phyloP scores from a whole-genome alignment of 495 filamentous ascomycete genomes.

The Annulohypoxylon nitens region DNA sequence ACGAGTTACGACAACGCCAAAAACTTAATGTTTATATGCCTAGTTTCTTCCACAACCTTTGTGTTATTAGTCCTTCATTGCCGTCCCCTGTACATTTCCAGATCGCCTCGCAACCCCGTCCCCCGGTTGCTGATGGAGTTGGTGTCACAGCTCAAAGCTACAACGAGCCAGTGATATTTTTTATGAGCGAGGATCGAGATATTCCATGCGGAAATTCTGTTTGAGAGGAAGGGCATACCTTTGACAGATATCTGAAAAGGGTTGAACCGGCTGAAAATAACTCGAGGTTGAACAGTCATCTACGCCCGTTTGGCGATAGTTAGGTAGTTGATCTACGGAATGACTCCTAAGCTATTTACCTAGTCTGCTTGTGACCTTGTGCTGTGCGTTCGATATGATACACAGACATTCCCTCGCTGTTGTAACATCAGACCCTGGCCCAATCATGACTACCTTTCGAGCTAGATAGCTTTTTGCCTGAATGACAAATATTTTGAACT shows the following conservation, averaged over 20 bases:
- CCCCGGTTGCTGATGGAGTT: constrained; percentile 43
- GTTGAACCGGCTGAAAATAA: constrained; percentile 18
- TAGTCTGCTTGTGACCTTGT: constrained; percentile 1
- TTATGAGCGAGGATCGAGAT: constrained; percentile 19
- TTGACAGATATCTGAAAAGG: constrained; percentile 22
- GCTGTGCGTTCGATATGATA: not conserved
- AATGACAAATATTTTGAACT: not conserved
- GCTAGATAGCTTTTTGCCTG: constrained; percentile 3
- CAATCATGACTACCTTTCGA: not conserved
- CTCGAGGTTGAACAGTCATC: constrained; percentile 27
- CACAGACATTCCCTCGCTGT: not conserved
- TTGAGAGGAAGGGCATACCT: constrained; percentile 24
- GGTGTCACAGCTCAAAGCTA: constrained; percentile 20
- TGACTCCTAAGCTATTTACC: constrained; percentile 18
- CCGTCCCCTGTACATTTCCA: constrained; percentile 49
- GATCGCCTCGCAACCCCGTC: constrained; percentile 45
- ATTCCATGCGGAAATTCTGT: constrained; percentile 27
- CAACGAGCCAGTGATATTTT: constrained; percentile 17
- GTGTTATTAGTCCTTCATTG: constrained; percentile 43
- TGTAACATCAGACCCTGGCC: not conserved
- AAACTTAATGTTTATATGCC: constrained; percentile 53
- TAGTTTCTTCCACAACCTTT: constrained; percentile 45
- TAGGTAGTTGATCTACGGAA: constrained; percentile 36
- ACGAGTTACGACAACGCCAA: constrained; percentile 48
- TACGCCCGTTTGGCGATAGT: constrained; percentile 28